phyloP scores from a whole-genome alignment of 2,329 filamentous ascomycete genomes.

The Penicillium rolfsii region DNA sequence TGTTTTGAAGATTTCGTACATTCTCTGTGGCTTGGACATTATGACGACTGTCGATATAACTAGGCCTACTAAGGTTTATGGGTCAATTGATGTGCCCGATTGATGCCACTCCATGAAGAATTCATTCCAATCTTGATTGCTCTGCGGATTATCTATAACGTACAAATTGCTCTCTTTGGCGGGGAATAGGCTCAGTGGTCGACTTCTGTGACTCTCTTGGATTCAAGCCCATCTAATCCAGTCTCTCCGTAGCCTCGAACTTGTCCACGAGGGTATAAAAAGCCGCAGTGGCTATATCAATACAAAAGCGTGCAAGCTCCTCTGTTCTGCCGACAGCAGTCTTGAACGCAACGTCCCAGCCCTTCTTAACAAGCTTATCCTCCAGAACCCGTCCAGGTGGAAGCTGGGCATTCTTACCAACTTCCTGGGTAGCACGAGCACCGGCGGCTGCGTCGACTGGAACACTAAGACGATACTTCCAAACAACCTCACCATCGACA shows the following conservation, averaged over 20 bases:
- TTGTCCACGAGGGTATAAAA: slow-evolving; percentile 25
- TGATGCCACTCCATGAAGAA: neutral
- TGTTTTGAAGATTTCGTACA: slow-evolving; percentile 22
- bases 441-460: slow-evolving; percentile 31
- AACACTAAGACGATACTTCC: slow-evolving; percentile 59
- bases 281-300: slow-evolving; percentile 16
- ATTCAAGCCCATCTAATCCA: slow-evolving; percentile 18
- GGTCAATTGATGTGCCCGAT: slow-evolving; percentile 7
- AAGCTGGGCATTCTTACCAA: slow-evolving; percentile 22
- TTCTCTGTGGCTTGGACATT: neutral
- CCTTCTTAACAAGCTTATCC: slow-evolving; percentile 30
- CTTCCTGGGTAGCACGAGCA: neutral
- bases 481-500: slow-evolving; percentile 77
- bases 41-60: neutral
- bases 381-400: slow-evolving; percentile 39
- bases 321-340: slow-evolving; percentile 27
- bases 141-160: too few species aligned
- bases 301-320: slow-evolving; percentile 16
- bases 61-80: slow-evolving; percentile 1
- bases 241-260: slow-evolving; percentile 24
- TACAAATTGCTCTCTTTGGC: neutral
- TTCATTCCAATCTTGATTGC: neutral
- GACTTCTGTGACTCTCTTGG: too few species aligned
- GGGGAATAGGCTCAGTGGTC: slow-evolving; percentile 9
- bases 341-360: slow-evolving; percentile 29